Percentiles rank a stretch among this genome's conserved stretches.
Conservation (phyloP, 768 basidiomycete species). For the Pleurotus giganteus region DNA sequence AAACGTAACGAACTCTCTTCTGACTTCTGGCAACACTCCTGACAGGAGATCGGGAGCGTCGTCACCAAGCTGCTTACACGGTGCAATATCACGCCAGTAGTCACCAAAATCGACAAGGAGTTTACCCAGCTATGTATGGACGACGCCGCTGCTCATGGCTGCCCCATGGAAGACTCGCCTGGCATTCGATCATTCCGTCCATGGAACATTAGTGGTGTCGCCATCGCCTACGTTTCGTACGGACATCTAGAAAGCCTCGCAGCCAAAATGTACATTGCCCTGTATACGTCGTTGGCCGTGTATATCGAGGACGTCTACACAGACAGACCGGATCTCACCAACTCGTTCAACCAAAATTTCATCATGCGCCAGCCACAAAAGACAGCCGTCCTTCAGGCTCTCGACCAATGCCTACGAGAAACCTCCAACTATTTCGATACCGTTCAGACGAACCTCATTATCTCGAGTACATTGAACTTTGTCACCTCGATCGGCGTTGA, state of each 20-base stretch:
- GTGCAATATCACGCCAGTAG: neutral
- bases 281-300: neutral
- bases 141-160: neutral
- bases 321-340: neutral
- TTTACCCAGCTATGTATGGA: slow-evolving; percentile 1
- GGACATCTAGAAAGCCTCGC: neutral
- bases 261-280: neutral
- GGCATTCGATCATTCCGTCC: neutral
- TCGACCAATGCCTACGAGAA: neutral
- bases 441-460: slow-evolving; percentile 2
- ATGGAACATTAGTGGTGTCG: neutral
- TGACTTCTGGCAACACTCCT: too few species aligned
- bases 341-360: neutral
- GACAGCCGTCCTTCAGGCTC: neutral
- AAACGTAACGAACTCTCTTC: too few species aligned
- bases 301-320: slow-evolving; percentile 1
- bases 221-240: neutral
- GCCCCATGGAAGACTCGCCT: neutral
- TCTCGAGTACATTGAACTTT: slow-evolving; percentile 1
- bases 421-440: neutral
- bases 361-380: neutral
- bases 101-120: neutral
- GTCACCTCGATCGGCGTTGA: neutral
- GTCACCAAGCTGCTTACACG: neutral
- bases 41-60: slow-evolving; percentile 12